Evolutionary conservation across 2,329 filamentous ascomycete genomes (phyloP).

Genomic region (Aspergillus carbonarius): DNA sequence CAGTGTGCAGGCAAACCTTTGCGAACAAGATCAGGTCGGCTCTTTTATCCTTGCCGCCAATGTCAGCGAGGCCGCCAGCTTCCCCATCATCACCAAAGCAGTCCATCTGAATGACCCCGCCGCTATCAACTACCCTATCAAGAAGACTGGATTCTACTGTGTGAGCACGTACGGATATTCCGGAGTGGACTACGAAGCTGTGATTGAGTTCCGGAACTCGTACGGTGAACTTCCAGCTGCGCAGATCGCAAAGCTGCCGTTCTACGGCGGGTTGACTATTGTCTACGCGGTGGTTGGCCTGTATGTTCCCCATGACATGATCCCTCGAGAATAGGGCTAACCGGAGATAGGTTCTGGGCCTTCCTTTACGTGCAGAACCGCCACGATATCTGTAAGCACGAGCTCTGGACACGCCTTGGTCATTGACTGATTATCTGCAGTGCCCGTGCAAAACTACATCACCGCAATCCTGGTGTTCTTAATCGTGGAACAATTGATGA

Average conservation of each 20-base stretch:
- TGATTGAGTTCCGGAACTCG: constrained; percentile 90
- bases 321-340: constrained; percentile 20
- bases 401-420: background rate
- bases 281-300: constrained; percentile 83
- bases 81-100: constrained; percentile 73
- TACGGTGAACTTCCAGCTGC: constrained; percentile 94
- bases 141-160: constrained; percentile 94
- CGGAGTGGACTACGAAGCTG: constrained; percentile 68
- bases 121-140: constrained; percentile 76
- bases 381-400: constrained; percentile 72
- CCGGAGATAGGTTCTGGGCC: constrained; percentile 70
- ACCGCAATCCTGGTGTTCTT: constrained; percentile 94
- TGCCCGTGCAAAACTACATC: constrained; percentile 98
- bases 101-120: constrained; percentile 74
- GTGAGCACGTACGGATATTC: constrained; percentile 74
- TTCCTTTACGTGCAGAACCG: constrained; percentile 95
- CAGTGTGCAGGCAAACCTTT: constrained; percentile 67
- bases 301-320: constrained; percentile 42
- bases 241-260: constrained; percentile 94
- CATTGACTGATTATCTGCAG: constrained; percentile 47
- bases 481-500: constrained; percentile 95
- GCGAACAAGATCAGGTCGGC: constrained; percentile 74
- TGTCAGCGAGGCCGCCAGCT: constrained; percentile 68
- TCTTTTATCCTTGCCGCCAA: constrained; percentile 80
- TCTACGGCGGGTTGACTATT: constrained; percentile 92